Conservation (phyloP, 192 early-diverging fungal species). For the Borealophlyctis nickersoniae region DNA sequence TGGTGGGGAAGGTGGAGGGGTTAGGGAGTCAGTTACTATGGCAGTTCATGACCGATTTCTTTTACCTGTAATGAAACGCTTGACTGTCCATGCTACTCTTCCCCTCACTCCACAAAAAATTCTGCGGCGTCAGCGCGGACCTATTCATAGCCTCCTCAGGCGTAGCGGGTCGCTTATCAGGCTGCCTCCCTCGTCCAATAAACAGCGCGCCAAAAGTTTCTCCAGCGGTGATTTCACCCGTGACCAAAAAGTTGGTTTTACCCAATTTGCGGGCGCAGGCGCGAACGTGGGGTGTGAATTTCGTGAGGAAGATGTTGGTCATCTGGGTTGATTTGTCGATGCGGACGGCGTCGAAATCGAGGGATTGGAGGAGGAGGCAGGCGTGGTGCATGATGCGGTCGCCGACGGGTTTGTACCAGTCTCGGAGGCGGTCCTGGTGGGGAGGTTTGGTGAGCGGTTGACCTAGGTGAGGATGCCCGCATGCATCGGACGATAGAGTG, state of each 20-base stretch:
- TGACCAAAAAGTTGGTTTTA: conserved; percentile 4
- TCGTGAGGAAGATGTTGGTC: not conserved
- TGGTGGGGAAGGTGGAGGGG: not conserved
- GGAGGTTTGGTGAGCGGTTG: too few relatives aligned
- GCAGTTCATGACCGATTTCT: not conserved
- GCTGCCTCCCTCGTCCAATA: conserved; percentile 1
- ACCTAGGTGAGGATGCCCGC: too few relatives aligned
- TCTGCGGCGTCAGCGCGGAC: not conserved
- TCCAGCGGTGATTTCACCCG: conserved; percentile 1
- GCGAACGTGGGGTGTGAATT: not conserved
- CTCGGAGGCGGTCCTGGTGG: conserved; percentile 13
- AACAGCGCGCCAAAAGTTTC: not conserved
- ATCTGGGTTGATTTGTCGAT: conserved; percentile 13
- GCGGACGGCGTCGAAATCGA: conserved; percentile 19
- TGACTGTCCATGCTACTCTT: too few relatives aligned
- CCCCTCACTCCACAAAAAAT: not conserved
- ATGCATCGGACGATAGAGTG: too few relatives aligned
- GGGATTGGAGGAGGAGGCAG: conserved; percentile 9
- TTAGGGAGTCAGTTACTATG: too few relatives aligned
- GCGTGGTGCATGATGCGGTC: not conserved
- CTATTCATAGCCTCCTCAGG: not conserved
- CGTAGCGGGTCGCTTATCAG: not conserved
- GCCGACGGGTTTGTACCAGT: conserved; percentile 5
- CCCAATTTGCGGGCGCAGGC: conserved; percentile 4
- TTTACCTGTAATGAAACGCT: not conserved